Evolutionary conservation across 2,329 filamentous ascomycete species (phyloP), one percentile per base, ranked within the genome.

Genomic region (Xylariaceae sp.): DNA sequence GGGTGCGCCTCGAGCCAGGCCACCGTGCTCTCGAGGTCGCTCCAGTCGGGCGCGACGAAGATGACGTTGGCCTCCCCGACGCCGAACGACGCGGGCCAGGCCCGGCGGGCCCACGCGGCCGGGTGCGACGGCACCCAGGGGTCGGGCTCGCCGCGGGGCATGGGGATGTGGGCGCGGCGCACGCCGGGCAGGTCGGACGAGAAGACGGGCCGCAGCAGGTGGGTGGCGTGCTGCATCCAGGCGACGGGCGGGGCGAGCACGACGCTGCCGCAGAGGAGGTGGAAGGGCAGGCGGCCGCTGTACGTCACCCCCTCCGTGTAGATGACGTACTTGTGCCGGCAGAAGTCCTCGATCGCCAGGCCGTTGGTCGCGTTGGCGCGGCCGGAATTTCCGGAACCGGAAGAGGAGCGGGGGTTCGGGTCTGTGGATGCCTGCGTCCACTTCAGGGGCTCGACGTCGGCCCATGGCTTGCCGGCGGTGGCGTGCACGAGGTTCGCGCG

Each of bases 251-350:
- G 65, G 3, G 63, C 64, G 23, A 73, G 44, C 3, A 70, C 55
- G 1, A 72, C 64, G 40, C 61, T 65, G 8, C 48, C 57, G 47
- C 69, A 73, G 31, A 70, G 61, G 51, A 67, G 66, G 47, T 71
- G 61, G 45, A 65, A 71, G 39, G 64, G 65, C 37, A 73, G 63
- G 10, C 68, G 61, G 2, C 69, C 69, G 34, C 60, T 67, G 53
- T 73, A 73, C 4, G 67, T 63, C n/a, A 73, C 56, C 5, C 69
- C 69, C 53, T 73, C 69, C 5, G 68, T 72, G 49, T 72, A 64
- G 17, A 72, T 50, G 26, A 73, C 55, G 49, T 72, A 72, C 35
- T 61, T 64, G 51, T 68, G 67, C 34, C 53, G 53, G 51, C 70
- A 73, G 40, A 73, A 73, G 29, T 67, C 67, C 40, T 68, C 60